Percentiles rank a stretch among this genome's conserved stretches.
Evolutionary conservation across 2,329 filamentous ascomycete genomes (phyloP).

Genomic region (Chaetomiaceae sp.): DNA sequence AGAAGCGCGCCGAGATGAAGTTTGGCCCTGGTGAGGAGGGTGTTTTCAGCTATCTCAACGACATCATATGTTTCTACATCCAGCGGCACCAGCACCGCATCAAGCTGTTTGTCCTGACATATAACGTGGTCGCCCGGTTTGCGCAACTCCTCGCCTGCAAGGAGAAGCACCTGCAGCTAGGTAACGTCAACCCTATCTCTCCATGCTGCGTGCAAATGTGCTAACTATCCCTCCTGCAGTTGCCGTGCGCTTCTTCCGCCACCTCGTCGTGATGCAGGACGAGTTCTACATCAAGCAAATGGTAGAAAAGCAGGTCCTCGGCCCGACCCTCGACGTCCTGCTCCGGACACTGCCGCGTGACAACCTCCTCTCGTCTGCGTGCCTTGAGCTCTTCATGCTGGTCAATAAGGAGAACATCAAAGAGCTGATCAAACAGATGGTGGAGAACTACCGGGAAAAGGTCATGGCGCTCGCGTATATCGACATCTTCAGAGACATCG

Average conservation of each 20-base stretch:
- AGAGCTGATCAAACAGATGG: constrained; percentile 74
- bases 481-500: constrained; percentile 73
- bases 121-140: constrained; percentile 73
- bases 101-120: constrained; percentile 79
- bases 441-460: constrained; percentile 76
- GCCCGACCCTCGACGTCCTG: constrained; percentile 78
- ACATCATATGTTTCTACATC: constrained; percentile 91
- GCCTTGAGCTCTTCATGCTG: constrained; percentile 88
- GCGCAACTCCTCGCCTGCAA: constrained; percentile 75
- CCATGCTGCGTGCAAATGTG: neutral
- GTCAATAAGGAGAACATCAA: constrained; percentile 80
- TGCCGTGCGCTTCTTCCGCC: constrained; percentile 89
- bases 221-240: constrained; percentile 46
- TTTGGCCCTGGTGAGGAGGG: constrained; percentile 80
- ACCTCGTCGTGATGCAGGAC: constrained; percentile 77
- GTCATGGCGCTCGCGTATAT: constrained; percentile 74
- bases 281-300: constrained; percentile 88
- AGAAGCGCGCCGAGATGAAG: constrained; percentile 61
- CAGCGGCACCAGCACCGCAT: constrained; percentile 81
- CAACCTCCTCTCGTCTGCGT: constrained; percentile 89
- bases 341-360: constrained; percentile 83
- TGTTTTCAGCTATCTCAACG: constrained; percentile 86
- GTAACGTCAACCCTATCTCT: constrained; percentile 48
- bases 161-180: constrained; percentile 89
- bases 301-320: constrained; percentile 73